Evolutionary conservation across 1,284 basidiomycete genomes (phyloP).

Genomic region (Caloboletus firmus): DNA sequence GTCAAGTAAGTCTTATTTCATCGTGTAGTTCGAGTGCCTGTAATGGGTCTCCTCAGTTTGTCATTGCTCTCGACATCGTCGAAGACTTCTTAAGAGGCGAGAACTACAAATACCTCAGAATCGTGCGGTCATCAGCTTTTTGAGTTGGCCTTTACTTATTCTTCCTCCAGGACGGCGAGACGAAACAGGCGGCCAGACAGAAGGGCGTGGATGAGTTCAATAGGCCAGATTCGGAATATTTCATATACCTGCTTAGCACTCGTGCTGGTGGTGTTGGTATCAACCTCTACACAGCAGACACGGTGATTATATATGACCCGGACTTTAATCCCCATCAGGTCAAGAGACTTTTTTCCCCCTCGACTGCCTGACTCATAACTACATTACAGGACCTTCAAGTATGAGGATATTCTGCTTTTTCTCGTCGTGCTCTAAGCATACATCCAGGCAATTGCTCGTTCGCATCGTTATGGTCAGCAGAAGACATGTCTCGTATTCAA

Average conservation of each 20-base stretch:
- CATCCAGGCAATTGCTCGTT: conserved; percentile 81
- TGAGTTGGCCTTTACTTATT: neutral
- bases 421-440: conserved; percentile 10
- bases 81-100: conserved; percentile 94
- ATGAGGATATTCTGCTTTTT: conserved; percentile 22
- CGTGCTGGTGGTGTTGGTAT: conserved; percentile 97
- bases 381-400: conserved; percentile 66
- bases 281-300: conserved; percentile 86
- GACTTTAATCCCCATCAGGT: conserved; percentile 96
- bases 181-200: conserved; percentile 84
- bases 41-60: conserved; percentile 62
- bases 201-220: conserved; percentile 96
- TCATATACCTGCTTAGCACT: conserved; percentile 91
- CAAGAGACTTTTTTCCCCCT: conserved; percentile 19
- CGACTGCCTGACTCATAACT: conserved; percentile 1
- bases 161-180: conserved; percentile 77
- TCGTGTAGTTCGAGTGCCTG: neutral
- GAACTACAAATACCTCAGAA: conserved; percentile 84
- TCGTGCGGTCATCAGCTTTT: conserved; percentile 54
- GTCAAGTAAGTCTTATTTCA: conserved; percentile 67
- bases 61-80: conserved; percentile 86
- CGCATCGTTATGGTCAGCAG: conserved; percentile 81
- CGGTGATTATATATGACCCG: conserved; percentile 89
- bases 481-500: conserved; percentile 89
- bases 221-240: conserved; percentile 79